These are phyloP conservation scores for Alternaria viburni DNA, from an alignment of 2,329 filamentous ascomycete genomes.

Conservation along the genomic window DNA sequence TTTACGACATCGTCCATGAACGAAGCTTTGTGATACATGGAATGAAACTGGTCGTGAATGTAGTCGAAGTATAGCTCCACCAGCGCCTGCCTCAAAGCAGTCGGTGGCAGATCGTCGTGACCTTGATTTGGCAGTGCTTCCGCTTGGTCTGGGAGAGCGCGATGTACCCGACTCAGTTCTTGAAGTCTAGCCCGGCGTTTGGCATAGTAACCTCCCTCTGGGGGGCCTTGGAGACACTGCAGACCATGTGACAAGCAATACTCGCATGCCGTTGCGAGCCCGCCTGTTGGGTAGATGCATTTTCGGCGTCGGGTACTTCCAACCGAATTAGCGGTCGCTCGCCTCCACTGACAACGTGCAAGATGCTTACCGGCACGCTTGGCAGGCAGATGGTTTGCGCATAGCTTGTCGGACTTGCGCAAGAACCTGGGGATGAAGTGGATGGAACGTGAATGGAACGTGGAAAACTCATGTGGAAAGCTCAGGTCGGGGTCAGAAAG, in stretches of 20 bases:
- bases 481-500: not conserved
- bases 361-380: slow-evolving; percentile 27
- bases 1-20: slow-evolving; percentile 26
- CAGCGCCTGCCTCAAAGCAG: slow-evolving; percentile 22
- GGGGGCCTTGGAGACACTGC: slow-evolving; percentile 27
- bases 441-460: no score
- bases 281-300: slow-evolving; percentile 26
- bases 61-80: slow-evolving; percentile 32
- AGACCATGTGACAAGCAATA: slow-evolving; percentile 28
- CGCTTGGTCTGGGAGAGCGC: not conserved
- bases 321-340: slow-evolving; percentile 7
- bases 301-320: slow-evolving; percentile 29
- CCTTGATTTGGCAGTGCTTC: slow-evolving; percentile 10
- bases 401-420: slow-evolving; percentile 18
- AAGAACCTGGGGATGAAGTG: slow-evolving; percentile 3
- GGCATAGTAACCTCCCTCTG: slow-evolving; percentile 34
- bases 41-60: slow-evolving; percentile 35
- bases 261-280: slow-evolving; percentile 21
- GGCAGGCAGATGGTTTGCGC: slow-evolving; percentile 34
- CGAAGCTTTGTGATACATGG: slow-evolving; percentile 28
- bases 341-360: not conserved
- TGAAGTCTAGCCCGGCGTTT: slow-evolving; percentile 25
- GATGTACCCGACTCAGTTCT: slow-evolving; percentile 11
- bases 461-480: not conserved
- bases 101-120: slow-evolving; percentile 17